A percentile compares a stretch with the other conserved stretches of the same genome.
These are phyloP conservation scores for Apiospora sp. DNA, from an alignment of 2,329 filamentous ascomycete species.

Conservation along the genomic window DNA sequence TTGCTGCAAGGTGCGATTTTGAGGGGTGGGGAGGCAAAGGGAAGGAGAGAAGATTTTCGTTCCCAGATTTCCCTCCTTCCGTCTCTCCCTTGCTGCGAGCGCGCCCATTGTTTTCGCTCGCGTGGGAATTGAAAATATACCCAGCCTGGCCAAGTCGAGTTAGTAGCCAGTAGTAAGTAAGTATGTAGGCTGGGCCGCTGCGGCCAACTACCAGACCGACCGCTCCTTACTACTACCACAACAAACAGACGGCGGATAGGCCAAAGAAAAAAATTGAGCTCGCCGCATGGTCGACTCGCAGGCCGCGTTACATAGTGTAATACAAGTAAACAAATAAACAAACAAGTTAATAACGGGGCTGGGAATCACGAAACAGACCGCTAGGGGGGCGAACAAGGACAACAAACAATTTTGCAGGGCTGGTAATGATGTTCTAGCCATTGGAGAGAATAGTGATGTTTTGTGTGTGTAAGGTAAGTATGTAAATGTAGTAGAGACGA, in stretches of 20 bases:
- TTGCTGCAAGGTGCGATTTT: constrained; percentile 17
- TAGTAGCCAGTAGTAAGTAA: not conserved
- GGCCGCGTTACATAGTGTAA: constrained; percentile 15
- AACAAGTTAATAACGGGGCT: constrained; percentile 1
- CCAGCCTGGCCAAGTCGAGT: constrained; percentile 15
- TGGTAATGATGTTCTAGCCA: not conserved
- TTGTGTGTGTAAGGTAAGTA: constrained; percentile 9
- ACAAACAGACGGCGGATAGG: not conserved
- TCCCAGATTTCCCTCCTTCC: not conserved
- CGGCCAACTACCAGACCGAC: constrained; percentile 3
- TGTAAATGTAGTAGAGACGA: not conserved
- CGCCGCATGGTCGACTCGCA: not conserved
- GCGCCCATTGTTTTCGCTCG: not conserved
- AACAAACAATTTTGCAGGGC: not conserved
- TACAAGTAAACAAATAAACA: constrained; percentile 17
- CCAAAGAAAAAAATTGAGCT: not conserved
- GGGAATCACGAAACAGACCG: constrained; percentile 11
- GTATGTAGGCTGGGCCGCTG: not conserved
- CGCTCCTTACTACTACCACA: not conserved
- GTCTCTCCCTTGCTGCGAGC: not conserved
- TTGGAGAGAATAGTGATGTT: constrained; percentile 1
- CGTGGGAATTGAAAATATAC: constrained; percentile 11
- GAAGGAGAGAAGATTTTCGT: constrained; percentile 5
- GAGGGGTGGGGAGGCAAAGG: not conserved
- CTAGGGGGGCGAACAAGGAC: not conserved